phyloP scores from a whole-genome alignment of 2,329 filamentous ascomycete genomes.

The Lachnellula arida region DNA sequence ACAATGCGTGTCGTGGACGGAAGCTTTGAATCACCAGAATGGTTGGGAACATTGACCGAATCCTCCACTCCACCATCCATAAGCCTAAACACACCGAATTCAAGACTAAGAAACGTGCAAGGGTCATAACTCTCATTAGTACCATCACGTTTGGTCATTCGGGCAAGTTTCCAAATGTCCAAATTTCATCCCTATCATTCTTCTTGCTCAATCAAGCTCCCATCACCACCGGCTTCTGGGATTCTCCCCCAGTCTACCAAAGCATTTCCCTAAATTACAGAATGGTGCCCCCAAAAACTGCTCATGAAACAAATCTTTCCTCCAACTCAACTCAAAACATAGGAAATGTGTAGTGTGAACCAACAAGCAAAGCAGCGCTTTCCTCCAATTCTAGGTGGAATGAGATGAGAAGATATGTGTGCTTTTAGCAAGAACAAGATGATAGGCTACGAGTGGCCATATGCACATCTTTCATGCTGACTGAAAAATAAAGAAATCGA shows the following conservation, averaged over 20 bases:
- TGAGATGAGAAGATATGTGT: conserved; percentile 1
- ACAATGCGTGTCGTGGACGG: too few species aligned
- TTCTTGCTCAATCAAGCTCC: conserved; percentile 1
- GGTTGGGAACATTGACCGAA: too few species aligned
- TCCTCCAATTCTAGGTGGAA: conserved; percentile 1
- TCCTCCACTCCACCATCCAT: too few species aligned
- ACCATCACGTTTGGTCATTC: neutral
- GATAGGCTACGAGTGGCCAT: neutral
- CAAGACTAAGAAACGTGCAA: neutral
- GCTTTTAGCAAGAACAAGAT: conserved; percentile 2
- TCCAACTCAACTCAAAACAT: conserved; percentile 5
- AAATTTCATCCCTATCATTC: neutral
- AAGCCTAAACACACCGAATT: too few species aligned
- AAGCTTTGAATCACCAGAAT: too few species aligned
- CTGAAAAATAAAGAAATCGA: neutral
- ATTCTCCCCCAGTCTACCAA: conserved; percentile 4
- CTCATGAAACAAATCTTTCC: neutral
- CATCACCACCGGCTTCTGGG: neutral
- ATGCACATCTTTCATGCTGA: neutral
- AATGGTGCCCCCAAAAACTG: conserved; percentile 13
- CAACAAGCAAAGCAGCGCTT: conserved; percentile 1
- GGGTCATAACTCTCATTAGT: neutral
- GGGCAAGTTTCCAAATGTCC: too few species aligned
- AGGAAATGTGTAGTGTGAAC: conserved; percentile 6
- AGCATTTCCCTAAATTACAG: conserved; percentile 22